phyloP scores from a whole-genome alignment of 1,284 basidiomycete species.

The Fomitiporia mediterranea region DNA sequence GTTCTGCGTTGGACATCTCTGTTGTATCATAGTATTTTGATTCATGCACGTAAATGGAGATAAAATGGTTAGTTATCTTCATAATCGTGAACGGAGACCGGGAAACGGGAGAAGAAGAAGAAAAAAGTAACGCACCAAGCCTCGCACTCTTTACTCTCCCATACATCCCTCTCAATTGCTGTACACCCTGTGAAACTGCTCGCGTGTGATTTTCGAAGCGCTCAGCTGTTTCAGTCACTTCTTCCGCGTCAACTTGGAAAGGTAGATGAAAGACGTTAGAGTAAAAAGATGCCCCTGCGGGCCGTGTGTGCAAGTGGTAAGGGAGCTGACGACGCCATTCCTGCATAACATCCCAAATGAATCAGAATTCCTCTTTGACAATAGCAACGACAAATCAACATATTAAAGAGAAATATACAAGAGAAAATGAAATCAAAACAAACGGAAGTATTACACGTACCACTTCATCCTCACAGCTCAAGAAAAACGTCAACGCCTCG shows the following conservation, averaged over 20 bases:
- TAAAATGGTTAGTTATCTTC: too few relatives aligned
- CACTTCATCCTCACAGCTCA: slow-evolving; percentile 66
- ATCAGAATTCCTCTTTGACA: neutral
- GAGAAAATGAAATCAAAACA: neutral
- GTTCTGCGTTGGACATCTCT: slow-evolving; percentile 75
- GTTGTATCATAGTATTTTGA: neutral
- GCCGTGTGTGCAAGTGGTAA: slow-evolving; percentile 50
- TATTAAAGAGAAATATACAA: too few relatives aligned
- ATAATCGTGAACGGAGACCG: too few relatives aligned
- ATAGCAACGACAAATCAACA: neutral
- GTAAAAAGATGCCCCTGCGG: slow-evolving; percentile 70
- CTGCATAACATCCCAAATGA: slow-evolving; percentile 32
- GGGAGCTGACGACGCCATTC: slow-evolving; percentile 70
- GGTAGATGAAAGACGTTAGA: slow-evolving; percentile 78
- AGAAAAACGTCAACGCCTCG: slow-evolving; percentile 77
- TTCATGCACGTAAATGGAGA: neutral
- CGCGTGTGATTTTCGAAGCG: slow-evolving; percentile 62
- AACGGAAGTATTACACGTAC: too few relatives aligned
- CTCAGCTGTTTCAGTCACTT: slow-evolving; percentile 51
- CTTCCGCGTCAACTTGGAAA: slow-evolving; percentile 75
- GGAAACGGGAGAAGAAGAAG: neutral
- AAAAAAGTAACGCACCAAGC: slow-evolving; percentile 44
- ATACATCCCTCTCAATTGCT: slow-evolving; percentile 59
- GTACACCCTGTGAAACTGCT: slow-evolving; percentile 63
- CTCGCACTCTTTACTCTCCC: slow-evolving; percentile 57